Conservation (phyloP, 352 stramenopile species). For the Phytophthora rubi region DNA sequence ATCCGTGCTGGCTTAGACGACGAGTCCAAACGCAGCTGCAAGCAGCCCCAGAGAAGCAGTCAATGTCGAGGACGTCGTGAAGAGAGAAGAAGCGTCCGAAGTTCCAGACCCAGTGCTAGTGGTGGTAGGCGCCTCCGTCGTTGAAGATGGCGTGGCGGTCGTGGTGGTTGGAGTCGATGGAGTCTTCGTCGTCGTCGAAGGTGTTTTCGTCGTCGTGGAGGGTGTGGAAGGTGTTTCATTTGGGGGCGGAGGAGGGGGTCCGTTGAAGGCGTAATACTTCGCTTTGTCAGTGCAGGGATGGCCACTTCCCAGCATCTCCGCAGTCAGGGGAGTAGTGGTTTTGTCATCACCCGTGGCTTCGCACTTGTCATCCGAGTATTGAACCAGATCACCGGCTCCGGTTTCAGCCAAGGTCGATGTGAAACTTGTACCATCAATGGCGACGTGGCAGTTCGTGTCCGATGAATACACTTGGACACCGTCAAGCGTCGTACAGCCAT, state of each 20-base stretch:
- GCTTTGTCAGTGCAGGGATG: neutral
- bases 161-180: neutral
- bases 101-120: neutral
- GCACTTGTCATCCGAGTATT: neutral
- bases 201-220: neutral
- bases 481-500: neutral
- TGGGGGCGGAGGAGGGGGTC: neutral
- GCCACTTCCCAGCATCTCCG: neutral
- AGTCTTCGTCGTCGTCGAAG: neutral
- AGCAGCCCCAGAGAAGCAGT: neutral
- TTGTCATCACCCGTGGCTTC: neutral
- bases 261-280: neutral
- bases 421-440: conserved; percentile 2
- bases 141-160: neutral
- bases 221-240: neutral
- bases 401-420: neutral
- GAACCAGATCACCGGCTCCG: neutral
- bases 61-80: neutral
- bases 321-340: neutral
- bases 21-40: neutral
- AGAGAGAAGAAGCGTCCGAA: neutral
- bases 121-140: neutral
- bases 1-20: neutral
- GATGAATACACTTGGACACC: neutral
- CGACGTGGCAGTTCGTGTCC: neutral